A percentile compares a stretch with the other conserved stretches of the same genome.
Evolutionary conservation across 768 basidiomycete genomes (phyloP).

Genomic region (Leccinum uliginosum): DNA sequence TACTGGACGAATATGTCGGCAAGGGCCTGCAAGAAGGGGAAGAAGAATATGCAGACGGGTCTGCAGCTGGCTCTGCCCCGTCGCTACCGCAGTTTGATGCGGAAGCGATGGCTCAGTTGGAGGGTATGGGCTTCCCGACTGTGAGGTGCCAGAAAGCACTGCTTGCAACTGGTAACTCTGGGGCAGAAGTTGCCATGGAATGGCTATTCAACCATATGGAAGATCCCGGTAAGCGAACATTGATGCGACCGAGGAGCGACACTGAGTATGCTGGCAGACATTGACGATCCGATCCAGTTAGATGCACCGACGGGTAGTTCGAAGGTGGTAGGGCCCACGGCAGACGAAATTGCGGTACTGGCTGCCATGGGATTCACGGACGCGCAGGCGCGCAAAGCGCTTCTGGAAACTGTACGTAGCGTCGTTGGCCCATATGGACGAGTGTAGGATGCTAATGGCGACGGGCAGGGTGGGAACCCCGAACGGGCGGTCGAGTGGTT

Average conservation of each 20-base stretch:
- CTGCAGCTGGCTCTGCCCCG: constrained; percentile 32
- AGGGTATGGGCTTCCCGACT: constrained; percentile 88
- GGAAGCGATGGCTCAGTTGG: constrained; percentile 68
- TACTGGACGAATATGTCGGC: constrained; percentile 62
- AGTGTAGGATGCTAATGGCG: not conserved
- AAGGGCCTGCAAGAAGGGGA: constrained; percentile 69
- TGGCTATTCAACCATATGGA: constrained; percentile 97
- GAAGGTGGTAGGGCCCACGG: constrained; percentile 50
- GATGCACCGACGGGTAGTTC: constrained; percentile 5
- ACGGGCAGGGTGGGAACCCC: constrained; percentile 55
- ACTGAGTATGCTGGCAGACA: constrained; percentile 49
- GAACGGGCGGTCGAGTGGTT: constrained; percentile 96
- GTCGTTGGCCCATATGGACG: not conserved
- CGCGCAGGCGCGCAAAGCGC: constrained; percentile 80
- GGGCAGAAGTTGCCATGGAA: constrained; percentile 83
- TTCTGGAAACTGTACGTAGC: constrained; percentile 73
- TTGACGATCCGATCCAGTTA: constrained; percentile 69
- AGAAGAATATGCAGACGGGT: constrained; percentile 58
- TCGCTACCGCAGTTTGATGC: constrained; percentile 65
- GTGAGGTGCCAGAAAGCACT: constrained; percentile 87
- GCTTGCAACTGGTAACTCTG: constrained; percentile 76
- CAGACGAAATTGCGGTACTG: constrained; percentile 70
- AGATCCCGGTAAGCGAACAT: constrained; percentile 61
- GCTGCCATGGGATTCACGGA: constrained; percentile 90
- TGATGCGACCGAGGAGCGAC: not conserved